phyloP scores from a whole-genome alignment of 2,329 filamentous ascomycete genomes.

The Annulohypoxylon truncatum region DNA sequence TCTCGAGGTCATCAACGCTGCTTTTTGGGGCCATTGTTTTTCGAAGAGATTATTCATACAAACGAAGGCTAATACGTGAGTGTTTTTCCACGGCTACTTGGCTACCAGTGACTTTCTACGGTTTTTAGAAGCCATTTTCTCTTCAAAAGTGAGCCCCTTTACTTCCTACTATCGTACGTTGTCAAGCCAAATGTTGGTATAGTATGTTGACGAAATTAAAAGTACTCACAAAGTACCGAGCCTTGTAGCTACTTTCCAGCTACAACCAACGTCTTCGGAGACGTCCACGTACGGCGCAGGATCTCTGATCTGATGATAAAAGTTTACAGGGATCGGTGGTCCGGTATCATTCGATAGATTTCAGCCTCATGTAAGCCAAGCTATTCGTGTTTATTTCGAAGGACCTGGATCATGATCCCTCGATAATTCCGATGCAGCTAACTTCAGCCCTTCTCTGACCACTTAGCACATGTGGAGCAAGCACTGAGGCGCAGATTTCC shows the following conservation, averaged over 20 bases:
- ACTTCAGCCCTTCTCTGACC: neutral
- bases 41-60: neutral
- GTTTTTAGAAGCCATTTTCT: neutral
- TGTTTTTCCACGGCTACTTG: neutral
- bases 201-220: neutral
- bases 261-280: neutral
- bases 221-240: neutral
- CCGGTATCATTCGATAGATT: constrained; percentile 15
- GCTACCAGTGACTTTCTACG: neutral
- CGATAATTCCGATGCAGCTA: neutral
- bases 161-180: neutral
- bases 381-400: neutral
- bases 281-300: constrained; percentile 6
- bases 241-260: neutral
- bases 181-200: neutral
- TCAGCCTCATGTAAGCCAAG: constrained; percentile 5
- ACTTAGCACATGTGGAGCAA: neutral
- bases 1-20: neutral
- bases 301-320: constrained; percentile 5
- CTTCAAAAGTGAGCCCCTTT: neutral
- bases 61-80: neutral
- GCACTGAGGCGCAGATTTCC: neutral
- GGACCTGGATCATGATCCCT: neutral
- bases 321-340: neutral
- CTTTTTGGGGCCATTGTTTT: neutral